A percentile compares a stretch with the other conserved stretches of the same genome.
These are phyloP conservation scores for Gossypium trilobum DNA, from an alignment of 441 rosid genomes.

Conservation along the genomic window DNA sequence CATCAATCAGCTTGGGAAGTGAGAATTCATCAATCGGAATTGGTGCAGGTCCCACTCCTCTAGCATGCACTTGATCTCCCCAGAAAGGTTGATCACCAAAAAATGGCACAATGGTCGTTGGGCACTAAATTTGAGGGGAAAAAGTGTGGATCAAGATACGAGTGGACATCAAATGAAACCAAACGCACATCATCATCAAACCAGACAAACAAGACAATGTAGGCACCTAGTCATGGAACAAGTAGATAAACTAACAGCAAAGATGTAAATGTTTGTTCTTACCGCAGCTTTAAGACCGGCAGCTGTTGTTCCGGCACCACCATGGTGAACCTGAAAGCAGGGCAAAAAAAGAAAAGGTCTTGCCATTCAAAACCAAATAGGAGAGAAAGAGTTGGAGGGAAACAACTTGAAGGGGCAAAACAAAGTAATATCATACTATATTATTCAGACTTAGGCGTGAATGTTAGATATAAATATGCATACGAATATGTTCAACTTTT, in stretches of 20 bases:
- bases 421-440: background rate
- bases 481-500: background rate
- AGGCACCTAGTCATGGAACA: background rate
- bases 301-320: constrained; percentile 98
- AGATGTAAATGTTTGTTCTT: constrained; percentile 16
- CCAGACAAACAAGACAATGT: background rate
- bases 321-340: constrained; percentile 35
- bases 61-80: constrained; percentile 84
- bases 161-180: constrained; percentile 6
- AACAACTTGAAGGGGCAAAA: background rate
- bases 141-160: background rate
- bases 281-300: constrained; percentile 96
- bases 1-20: constrained; percentile 58
- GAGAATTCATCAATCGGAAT: constrained; percentile 86
- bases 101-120: constrained; percentile 87
- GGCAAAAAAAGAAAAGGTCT: background rate
- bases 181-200: background rate
- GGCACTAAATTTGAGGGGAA: constrained; percentile 44
- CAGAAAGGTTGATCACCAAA: constrained; percentile 98
- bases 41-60: constrained; percentile 88
- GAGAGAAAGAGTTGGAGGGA: background rate
- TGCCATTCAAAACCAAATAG: background rate
- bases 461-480: background rate
- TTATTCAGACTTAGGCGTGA: background rate
- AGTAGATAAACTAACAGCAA: constrained; percentile 3